Base-by-base conservation (phyloP, 495 filamentous ascomycete species). In the Apodospora peruviana region DNA sequence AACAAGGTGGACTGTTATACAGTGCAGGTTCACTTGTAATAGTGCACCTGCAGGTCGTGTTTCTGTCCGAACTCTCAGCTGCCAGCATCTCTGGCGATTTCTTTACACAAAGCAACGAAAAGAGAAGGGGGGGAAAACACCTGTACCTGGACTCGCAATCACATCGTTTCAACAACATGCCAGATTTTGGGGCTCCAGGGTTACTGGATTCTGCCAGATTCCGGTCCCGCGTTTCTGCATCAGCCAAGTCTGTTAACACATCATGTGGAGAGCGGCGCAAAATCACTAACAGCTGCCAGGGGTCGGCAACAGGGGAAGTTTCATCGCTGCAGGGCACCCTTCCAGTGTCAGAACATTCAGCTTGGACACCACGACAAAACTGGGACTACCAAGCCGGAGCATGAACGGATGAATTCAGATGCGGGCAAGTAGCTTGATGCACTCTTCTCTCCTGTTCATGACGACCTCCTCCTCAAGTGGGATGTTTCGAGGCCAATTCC, bases 391-490 rank as follows among this genome's bases (percentile, higher is more conserved):
- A 49, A 49, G 50, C 37, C 56, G 50, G 47, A 59, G 47, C 41
- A 48, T 51, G 53, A 39, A 56, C 53, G 59, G 56, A 51, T 55
- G 56, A 55, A 43, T 48, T 20, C 45, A 48, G 41, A 41, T 37
- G 36, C 27, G 40, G 5, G 25, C 35, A 20, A 23, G 34, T 24
- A 17, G 19, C 19, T 43, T 58, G 55, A 58, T 51, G 51, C 51
- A 35, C 40, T 3, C 18, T 20, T 24, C 4, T 12, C 17, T 20
- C 16, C 12, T 5, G 27, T 12, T 5, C 7, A 5, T 32, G 27
- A 7, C 27, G 12, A 32, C 11, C 40, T 23, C 14, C 11, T 10
- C 7, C 18, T 25, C 19, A 25, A 4, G 20, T 5, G 40, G 20
- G 12, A 5, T 2, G 21, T n/a, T 8, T 23, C 20, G 40, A 24